phyloP scores from a whole-genome alignment of 768 basidiomycete genomes.

The Panus rudis region DNA sequence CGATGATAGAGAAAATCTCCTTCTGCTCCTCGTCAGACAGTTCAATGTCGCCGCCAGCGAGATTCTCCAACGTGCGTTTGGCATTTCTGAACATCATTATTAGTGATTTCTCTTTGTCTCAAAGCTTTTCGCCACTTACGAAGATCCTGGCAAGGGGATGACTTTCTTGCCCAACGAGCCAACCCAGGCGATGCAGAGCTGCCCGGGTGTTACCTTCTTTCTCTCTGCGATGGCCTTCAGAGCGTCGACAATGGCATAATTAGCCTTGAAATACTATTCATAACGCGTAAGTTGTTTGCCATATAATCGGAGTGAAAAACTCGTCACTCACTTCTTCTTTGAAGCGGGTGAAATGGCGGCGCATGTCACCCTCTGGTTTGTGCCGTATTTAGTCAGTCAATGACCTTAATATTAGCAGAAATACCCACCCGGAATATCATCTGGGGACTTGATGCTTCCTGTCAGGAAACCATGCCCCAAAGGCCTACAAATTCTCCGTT shows the following conservation, averaged over 20 bases:
- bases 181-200: constrained; percentile 36
- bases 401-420: not conserved
- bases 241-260: constrained; percentile 35
- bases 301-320: not conserved
- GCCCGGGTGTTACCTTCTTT: constrained; percentile 34
- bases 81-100: constrained; percentile 23
- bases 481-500: constrained; percentile 33
- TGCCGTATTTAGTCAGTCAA: not conserved
- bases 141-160: constrained; percentile 42
- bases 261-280: constrained; percentile 33
- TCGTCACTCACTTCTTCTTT: constrained; percentile 25
- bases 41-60: constrained; percentile 32
- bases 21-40: constrained; percentile 27
- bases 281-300: constrained; percentile 15
- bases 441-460: constrained; percentile 36
- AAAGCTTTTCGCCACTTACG: constrained; percentile 22
- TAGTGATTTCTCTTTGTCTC: not conserved
- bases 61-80: constrained; percentile 37
- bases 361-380: constrained; percentile 31
- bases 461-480: constrained; percentile 49
- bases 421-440: constrained; percentile 25
- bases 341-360: constrained; percentile 28
- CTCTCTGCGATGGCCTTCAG: constrained; percentile 33
- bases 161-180: constrained; percentile 28
- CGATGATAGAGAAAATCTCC: constrained; percentile 32